These are phyloP conservation scores for Nemania sp. DNA, from an alignment of 2,329 filamentous ascomycete genomes.

Conservation along the genomic window DNA sequence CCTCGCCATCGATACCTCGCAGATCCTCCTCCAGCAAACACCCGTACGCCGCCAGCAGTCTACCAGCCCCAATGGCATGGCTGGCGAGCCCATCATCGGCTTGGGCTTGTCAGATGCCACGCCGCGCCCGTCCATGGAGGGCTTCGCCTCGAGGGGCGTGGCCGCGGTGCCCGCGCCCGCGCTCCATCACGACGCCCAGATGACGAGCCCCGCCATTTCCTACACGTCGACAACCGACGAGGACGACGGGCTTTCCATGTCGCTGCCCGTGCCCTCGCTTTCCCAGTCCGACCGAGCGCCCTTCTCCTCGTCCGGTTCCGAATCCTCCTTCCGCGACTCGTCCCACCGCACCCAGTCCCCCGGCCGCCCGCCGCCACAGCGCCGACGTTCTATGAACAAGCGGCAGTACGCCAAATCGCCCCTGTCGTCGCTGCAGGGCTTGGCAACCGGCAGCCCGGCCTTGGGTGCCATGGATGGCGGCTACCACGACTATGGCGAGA, in stretches of 20 bases:
- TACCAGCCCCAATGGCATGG: slow-evolving; percentile 16
- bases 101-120: slow-evolving; percentile 54
- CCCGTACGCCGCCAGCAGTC: slow-evolving; percentile 20
- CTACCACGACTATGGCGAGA: slow-evolving; percentile 90
- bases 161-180: slow-evolving; percentile 31
- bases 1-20: slow-evolving; percentile 28
- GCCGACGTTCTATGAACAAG: slow-evolving; percentile 51
- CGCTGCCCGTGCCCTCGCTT: slow-evolving; percentile 50
- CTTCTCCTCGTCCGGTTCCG: slow-evolving; percentile 63
- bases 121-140: slow-evolving; percentile 53
- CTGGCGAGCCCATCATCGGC: slow-evolving; percentile 43
- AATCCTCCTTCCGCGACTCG: slow-evolving; percentile 62
- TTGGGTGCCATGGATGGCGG: slow-evolving; percentile 49
- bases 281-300: slow-evolving; percentile 47
- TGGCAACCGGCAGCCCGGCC: slow-evolving; percentile 52
- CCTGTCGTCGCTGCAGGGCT: slow-evolving; percentile 55
- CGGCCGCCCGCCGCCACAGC: slow-evolving; percentile 44
- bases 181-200: slow-evolving; percentile 33
- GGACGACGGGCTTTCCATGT: slow-evolving; percentile 72
- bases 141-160: slow-evolving; percentile 46
- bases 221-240: slow-evolving; percentile 82
- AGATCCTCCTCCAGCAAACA: slow-evolving; percentile 23
- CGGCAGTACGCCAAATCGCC: slow-evolving; percentile 62
- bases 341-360: slow-evolving; percentile 29
- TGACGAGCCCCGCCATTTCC: slow-evolving; percentile 60